These are phyloP conservation scores for Rheum nobile DNA, from an alignment of 148 eudicot genomes.

Conservation along the genomic window DNA sequence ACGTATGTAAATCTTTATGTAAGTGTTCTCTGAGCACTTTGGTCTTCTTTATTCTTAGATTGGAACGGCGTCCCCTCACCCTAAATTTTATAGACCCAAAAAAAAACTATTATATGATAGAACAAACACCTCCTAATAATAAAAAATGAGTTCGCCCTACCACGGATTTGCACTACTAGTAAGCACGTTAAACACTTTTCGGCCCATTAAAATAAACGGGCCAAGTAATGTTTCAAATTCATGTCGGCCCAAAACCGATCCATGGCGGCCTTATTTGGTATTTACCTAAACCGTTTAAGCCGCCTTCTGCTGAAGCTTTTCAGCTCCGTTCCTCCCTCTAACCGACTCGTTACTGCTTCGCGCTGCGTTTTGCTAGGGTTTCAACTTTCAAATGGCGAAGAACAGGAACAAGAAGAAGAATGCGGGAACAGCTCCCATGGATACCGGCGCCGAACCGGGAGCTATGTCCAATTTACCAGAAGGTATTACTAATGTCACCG, in stretches of 20 bases:
- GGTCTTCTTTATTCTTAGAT: too few relatives aligned
- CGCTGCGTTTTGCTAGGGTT: slow-evolving; percentile 4
- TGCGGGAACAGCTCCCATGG: slow-evolving; percentile 34
- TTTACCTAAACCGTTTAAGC: background rate
- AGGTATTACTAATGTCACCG: slow-evolving; percentile 18
- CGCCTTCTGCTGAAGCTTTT: background rate
- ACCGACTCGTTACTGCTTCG: background rate
- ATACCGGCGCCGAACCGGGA: slow-evolving; percentile 13
- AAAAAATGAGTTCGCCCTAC: too few relatives aligned
- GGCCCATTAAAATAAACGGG: background rate
- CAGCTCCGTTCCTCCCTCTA: background rate
- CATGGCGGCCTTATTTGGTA: background rate
- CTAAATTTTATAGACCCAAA: too few relatives aligned
- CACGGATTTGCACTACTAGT: too few relatives aligned
- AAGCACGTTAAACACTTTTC: too few relatives aligned
- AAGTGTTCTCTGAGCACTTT: too few relatives aligned
- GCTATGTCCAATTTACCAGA: slow-evolving; percentile 22
- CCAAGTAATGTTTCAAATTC: background rate
- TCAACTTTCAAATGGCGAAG: slow-evolving; percentile 41
- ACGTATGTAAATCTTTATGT: too few relatives aligned
- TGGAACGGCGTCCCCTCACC: too few relatives aligned
- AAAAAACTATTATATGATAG: too few relatives aligned
- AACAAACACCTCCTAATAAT: too few relatives aligned
- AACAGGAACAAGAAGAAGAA: slow-evolving; percentile 55
- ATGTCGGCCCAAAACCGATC: background rate